Conservation (phyloP, 345 rosid genomes). For the Sisymbrium altissimum region DNA sequence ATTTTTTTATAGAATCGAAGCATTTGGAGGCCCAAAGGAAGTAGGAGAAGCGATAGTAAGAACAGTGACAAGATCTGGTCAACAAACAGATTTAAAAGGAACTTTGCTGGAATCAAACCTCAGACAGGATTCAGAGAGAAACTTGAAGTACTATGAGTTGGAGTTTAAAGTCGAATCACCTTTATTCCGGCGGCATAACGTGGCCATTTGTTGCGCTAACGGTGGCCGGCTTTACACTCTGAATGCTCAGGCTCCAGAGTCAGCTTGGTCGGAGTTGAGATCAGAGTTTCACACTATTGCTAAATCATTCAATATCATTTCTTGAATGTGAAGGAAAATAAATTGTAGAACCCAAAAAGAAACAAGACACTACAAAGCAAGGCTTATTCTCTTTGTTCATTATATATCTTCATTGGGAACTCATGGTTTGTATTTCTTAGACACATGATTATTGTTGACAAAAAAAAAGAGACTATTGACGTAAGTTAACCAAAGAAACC, state of each 20-base stretch:
- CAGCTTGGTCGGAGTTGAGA: slow-evolving; percentile 57
- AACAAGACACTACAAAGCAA: background rate
- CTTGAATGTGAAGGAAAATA: slow-evolving; percentile 17
- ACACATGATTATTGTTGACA: background rate
- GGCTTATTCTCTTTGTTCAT: background rate
- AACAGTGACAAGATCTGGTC: slow-evolving; percentile 52
- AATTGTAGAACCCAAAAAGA: background rate
- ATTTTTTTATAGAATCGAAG: slow-evolving; percentile 51
- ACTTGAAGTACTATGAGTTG: slow-evolving; percentile 59
- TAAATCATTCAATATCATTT: slow-evolving; percentile 51
- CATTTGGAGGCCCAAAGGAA: slow-evolving; percentile 80
- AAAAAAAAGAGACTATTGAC: too few species aligned
- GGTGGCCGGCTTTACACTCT: slow-evolving; percentile 61
- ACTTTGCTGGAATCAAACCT: slow-evolving; percentile 49
- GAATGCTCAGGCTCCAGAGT: slow-evolving; percentile 76
- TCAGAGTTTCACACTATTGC: slow-evolving; percentile 49
- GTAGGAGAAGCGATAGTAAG: slow-evolving; percentile 72
- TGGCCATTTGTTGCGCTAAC: slow-evolving; percentile 63
- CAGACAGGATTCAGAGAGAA: slow-evolving; percentile 47
- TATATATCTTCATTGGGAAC: background rate
- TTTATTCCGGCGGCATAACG: slow-evolving; percentile 59
- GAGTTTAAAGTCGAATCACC: slow-evolving; percentile 80
- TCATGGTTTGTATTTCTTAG: background rate
- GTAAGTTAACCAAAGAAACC: background rate
- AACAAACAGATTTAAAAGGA: slow-evolving; percentile 50